Evolutionary conservation across 352 stramenopile species (phyloP), one percentile per base, ranked within the genome.

Genomic region (Elongisporangium prolatum): DNA sequence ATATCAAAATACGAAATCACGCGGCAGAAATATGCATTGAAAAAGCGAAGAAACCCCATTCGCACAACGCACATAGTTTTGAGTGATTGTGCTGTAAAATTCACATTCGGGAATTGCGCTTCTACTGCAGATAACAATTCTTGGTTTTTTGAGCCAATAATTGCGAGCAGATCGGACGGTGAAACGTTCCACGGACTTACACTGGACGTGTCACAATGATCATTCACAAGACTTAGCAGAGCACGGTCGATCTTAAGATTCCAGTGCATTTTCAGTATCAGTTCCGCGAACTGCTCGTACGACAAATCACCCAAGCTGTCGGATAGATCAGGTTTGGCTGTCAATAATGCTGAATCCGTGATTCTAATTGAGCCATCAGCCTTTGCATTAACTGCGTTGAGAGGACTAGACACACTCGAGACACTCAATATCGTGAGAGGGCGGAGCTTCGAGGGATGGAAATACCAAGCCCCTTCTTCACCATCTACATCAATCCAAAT

Each of bases 401-500:
- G 13, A 20, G 49, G 3, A 2, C n/a, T 11, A 50, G 21, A 18
- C 2, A 11, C 4, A 21, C 21, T 28, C 34, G 16, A 57, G 6
- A 67, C 37, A 20, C 50, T 67, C 3, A 61, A 57, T 20, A 79
- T 51, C 34, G 67, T 64, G 49, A 88, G n/a, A 3, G 69, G 61
- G 1, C 76, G 72, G 16, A 94, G 28, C 34, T 86, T 84, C 10
- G 72, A 88, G 24, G 80, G 76, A 58, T 94, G 77, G 50, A 90
- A 83, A 53, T 89, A 91, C 89, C 89, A 96, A 20, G 72, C 73
- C 21, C 88, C 86, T 14, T 69, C 20, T 18, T 96, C 83, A 1
- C 70, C 84, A 20, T 96, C 89, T 0, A 95, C 74, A 57, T 93
- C 71, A 8, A 96, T 70, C 89, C 89, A 97, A 8, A 95, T 54